phyloP scores from a whole-genome alignment of 176 grass and related monocot genomes.

The Avena atlantica region DNA sequence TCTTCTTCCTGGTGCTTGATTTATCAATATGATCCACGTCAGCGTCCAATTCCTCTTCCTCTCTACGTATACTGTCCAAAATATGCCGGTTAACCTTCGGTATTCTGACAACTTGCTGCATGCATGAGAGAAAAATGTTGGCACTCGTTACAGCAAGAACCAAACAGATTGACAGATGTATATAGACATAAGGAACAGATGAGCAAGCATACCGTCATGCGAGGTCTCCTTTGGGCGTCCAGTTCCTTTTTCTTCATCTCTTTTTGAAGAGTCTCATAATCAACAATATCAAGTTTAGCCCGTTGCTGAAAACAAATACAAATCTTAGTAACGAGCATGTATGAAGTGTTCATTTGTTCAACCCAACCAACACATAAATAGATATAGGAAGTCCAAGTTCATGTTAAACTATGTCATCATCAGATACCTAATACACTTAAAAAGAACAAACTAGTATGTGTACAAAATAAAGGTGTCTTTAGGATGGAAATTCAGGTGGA shows the following conservation, averaged over 20 bases:
- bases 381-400: not conserved
- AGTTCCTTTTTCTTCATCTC: constrained; percentile 70
- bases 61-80: constrained; percentile 50
- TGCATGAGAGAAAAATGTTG: constrained; percentile 16
- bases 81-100: constrained; percentile 86
- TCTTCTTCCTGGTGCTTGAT: constrained; percentile 61
- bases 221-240: constrained; percentile 62
- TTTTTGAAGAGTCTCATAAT: constrained; percentile 56
- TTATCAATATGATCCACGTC: constrained; percentile 64
- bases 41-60: constrained; percentile 62
- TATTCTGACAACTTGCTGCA: constrained; percentile 66
- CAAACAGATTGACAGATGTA: not conserved
- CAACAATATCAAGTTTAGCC: constrained; percentile 59
- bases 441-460: constrained; percentile 15
- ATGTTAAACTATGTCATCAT: not conserved
- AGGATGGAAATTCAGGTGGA: not conserved
- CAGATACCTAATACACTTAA: not conserved
- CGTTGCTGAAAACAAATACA: constrained; percentile 62
- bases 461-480: not conserved
- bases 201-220: constrained; percentile 67
- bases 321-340: constrained; percentile 28
- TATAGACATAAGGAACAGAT: constrained; percentile 19
- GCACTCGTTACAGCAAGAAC: constrained; percentile 12
- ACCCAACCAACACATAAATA: not conserved
- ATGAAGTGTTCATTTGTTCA: not conserved